Evolutionary conservation across 176 grass and related monocot genomes (phyloP).

Genomic region (Musa acuminata): DNA sequence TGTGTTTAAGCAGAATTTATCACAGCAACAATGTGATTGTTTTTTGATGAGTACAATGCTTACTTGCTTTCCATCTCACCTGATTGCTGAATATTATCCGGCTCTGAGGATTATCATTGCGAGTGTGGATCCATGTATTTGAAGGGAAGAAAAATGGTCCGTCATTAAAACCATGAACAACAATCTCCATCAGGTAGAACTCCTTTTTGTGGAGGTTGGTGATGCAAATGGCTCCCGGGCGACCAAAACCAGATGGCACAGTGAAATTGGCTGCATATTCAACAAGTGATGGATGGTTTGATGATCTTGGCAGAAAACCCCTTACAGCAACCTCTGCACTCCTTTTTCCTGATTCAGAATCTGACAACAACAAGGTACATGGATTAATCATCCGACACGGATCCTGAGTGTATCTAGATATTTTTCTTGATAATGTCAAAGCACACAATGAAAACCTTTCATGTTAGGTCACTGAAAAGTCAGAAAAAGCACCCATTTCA

Average conservation of each 20-base stretch:
- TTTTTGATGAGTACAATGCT: neutral
- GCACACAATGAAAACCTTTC: too few species aligned
- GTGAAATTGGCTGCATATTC: constrained; percentile 35
- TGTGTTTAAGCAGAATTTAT: neutral
- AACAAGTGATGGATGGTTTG: constrained; percentile 32
- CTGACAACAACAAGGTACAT: constrained; percentile 14
- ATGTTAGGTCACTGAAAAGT: neutral
- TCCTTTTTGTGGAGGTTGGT: constrained; percentile 43
- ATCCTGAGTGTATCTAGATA: neutral
- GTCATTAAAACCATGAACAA: constrained; percentile 30
- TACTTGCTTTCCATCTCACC: neutral
- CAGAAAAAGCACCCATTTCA: neutral
- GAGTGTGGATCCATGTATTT: constrained; percentile 49
- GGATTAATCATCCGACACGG: neutral
- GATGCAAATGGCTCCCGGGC: constrained; percentile 26
- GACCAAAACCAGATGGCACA: constrained; percentile 31
- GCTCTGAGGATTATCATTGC: constrained; percentile 26
- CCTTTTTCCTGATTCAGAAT: constrained; percentile 29
- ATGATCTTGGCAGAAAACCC: constrained; percentile 33
- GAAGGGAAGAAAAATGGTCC: constrained; percentile 27
- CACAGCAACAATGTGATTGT: neutral
- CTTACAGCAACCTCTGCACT: constrained; percentile 28
- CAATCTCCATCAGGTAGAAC: constrained; percentile 39
- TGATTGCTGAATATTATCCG: constrained; percentile 40
- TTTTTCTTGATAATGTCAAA: too few species aligned